Evolutionary conservation across 2,329 filamentous ascomycete species (phyloP), one percentile per base, ranked within the genome.

Genomic region (Dothideomycetes sp.): DNA sequence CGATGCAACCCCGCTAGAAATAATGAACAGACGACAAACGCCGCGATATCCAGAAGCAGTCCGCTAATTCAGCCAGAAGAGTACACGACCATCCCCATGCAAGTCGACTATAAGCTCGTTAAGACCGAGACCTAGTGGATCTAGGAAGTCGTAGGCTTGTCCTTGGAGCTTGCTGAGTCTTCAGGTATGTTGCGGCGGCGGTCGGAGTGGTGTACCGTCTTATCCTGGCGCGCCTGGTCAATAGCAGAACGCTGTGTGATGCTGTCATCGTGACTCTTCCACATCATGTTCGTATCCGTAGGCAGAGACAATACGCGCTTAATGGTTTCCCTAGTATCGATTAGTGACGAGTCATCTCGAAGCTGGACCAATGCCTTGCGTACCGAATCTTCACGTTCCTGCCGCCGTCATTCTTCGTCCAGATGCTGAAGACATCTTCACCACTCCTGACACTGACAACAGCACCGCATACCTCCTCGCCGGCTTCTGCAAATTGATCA

Each of bases 381-480:
- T 75, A 94, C 83, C 89, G 81, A 55, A 98, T 94, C 70, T 94
- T 95, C 52, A 96, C 82, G 61, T 95, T 93, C 54, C 86, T 80
- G 47, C 87, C 86, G 33, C 87, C 89, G 55, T 94, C 85, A 53
- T 85, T 91, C 61, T 87, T 84, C 40, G 88, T 94, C 91, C 91
- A 98, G 57, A 98, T 87, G 65, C 87, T 95, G 61, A 98, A 73
- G 46, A 96, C 93, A 58, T 98, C 91, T 65, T 98, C 91, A 32
- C 88, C 89, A 55, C 88, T 94, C 46, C 91, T 76, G 47, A 98
- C 84, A 59, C 88, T 96, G 32, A 98, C 73, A 19, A 98, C 91
- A 40, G 84, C 86, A 44, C 91, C 91, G 56, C 89, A 98, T 31
- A 98, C 82, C 60, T 98, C 89, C 51, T 96, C 89, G 37, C 81